These are phyloP conservation scores for Pseudohyphozyma bogoriensis DNA, from an alignment of 768 basidiomycete genomes.

Conservation along the genomic window DNA sequence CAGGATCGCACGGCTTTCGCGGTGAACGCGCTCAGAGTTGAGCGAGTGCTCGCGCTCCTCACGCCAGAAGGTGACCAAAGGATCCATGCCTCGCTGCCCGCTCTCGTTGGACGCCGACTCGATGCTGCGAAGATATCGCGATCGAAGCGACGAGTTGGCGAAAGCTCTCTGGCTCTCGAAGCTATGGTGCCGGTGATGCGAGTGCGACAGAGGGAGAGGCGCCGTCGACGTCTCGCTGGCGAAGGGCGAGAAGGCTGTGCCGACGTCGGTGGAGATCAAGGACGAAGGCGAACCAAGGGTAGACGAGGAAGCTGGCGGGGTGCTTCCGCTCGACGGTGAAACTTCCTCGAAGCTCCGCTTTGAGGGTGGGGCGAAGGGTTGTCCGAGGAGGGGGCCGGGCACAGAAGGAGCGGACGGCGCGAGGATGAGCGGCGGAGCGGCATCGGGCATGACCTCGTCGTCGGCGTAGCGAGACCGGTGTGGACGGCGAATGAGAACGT, in stretches of 20 bases:
- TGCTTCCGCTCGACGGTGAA: not conserved
- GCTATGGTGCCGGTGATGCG: not conserved
- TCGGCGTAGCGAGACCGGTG: not conserved
- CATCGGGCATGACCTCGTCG: not conserved
- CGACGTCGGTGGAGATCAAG: not conserved
- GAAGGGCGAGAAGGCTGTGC: not conserved
- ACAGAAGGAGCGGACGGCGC: too few relatives aligned
- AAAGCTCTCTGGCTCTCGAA: slow-evolving; percentile 8
- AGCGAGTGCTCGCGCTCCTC: slow-evolving; percentile 2
- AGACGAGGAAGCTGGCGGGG: not conserved
- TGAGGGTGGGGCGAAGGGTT: not conserved
- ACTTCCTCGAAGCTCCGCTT: slow-evolving; percentile 2
- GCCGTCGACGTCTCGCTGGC: not conserved
- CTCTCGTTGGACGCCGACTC: not conserved
- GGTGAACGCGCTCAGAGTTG: not conserved
- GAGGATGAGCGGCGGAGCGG: not conserved
- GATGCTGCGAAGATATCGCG: not conserved
- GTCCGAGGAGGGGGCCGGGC: too few relatives aligned
- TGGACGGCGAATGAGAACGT: not conserved
- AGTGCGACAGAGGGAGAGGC: not conserved
- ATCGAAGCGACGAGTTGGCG: not conserved
- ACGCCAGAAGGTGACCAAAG: not conserved
- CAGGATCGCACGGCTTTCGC: not conserved
- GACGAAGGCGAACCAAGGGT: not conserved
- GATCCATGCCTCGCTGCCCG: not conserved